These are phyloP conservation scores for Lecanicillium sp. DNA, from an alignment of 2,329 filamentous ascomycete genomes.

Conservation along the genomic window DNA sequence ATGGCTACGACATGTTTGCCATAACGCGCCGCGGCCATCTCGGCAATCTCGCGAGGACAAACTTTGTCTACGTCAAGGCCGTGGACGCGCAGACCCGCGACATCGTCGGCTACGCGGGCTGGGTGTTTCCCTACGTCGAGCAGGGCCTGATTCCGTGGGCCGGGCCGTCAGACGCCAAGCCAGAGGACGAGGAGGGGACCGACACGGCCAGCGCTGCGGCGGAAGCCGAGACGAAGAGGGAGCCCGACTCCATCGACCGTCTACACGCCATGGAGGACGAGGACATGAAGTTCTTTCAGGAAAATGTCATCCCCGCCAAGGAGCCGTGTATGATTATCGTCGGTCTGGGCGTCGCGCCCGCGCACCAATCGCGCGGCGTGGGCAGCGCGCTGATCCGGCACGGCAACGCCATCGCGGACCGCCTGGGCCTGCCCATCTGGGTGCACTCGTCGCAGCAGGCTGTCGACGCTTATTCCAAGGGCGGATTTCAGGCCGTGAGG, in stretches of 20 bases:
- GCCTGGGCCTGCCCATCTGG: constrained; percentile 7
- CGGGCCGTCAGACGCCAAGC: constrained; percentile 9
- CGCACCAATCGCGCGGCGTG: constrained; percentile 13
- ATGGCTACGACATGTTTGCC: constrained; percentile 15
- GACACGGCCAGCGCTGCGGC: not conserved
- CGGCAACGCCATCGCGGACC: constrained; percentile 13
- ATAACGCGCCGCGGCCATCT: constrained; percentile 10
- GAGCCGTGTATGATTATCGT: constrained; percentile 15
- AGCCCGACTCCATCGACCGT: constrained; percentile 10
- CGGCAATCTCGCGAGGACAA: constrained; percentile 7
- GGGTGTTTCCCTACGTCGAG: constrained; percentile 11
- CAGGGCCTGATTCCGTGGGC: constrained; percentile 2
- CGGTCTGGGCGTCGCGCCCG: constrained; percentile 11
- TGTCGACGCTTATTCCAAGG: constrained; percentile 12
- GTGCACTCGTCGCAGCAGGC: constrained; percentile 16
- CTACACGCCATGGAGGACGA: constrained; percentile 11
- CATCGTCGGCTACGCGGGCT: constrained; percentile 14
- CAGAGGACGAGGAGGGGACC: not conserved
- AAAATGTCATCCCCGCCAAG: constrained; percentile 9
- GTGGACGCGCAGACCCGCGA: constrained; percentile 8
- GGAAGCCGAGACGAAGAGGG: not conserved
- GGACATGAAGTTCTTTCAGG: constrained; percentile 14
- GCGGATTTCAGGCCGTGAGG: constrained; percentile 11
- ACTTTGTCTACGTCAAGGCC: constrained; percentile 14
- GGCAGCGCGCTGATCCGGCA: constrained; percentile 11